Evolutionary conservation across 2,329 filamentous ascomycete species (phyloP).

Genomic region (Hypoxylon rubiginosum): DNA sequence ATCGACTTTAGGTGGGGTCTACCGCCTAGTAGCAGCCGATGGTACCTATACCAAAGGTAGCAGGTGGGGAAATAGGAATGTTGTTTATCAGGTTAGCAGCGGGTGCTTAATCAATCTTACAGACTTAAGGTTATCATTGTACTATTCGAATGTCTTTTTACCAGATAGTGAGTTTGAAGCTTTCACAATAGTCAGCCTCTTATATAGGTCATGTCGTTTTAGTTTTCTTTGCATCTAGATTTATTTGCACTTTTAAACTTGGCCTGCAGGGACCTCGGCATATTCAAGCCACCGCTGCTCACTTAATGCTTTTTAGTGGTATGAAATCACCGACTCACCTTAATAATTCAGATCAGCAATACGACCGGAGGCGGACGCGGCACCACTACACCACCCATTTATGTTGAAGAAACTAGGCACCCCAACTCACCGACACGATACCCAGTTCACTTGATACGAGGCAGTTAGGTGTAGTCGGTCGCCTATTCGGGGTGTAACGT

Average conservation of each 20-base stretch:
- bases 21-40: background rate
- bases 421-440: background rate
- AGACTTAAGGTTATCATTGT: background rate
- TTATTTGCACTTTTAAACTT: constrained; percentile 1
- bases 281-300: background rate
- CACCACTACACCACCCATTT: background rate
- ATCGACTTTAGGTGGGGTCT: constrained; percentile 19
- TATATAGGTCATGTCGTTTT: background rate
- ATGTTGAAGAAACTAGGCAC: background rate
- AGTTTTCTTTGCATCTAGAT: background rate
- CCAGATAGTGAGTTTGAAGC: background rate
- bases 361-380: background rate
- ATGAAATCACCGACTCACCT: background rate
- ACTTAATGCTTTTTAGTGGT: background rate
- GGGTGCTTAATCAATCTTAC: constrained; percentile 6
- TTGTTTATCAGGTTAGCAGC: constrained; percentile 25
- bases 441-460: background rate
- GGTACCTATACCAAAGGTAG: background rate
- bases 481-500: constrained; percentile 27
- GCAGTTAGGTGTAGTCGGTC: background rate
- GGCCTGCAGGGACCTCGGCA: constrained; percentile 1
- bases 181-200: background rate
- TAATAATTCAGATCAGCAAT: background rate
- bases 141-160: background rate
- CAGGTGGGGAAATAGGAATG: constrained; percentile 6